Conservation (phyloP, 2,329 filamentous ascomycete genomes). For the Alternaria infectoria region DNA sequence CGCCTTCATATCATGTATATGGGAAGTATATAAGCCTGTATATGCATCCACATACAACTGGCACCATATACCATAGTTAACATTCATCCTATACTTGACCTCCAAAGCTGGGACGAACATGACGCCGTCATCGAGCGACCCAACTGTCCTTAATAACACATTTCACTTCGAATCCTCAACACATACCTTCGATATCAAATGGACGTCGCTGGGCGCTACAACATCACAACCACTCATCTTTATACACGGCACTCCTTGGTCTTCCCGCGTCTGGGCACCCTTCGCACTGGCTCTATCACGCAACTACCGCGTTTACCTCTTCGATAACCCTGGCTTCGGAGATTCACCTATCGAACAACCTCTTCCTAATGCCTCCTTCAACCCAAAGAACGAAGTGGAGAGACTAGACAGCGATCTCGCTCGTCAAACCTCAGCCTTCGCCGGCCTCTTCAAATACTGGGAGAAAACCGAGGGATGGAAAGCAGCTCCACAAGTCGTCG, state of each 20-base stretch:
- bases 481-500: slow-evolving; percentile 22
- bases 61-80: not conserved
- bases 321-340: slow-evolving; percentile 31
- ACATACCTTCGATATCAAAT: slow-evolving; percentile 21
- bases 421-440: slow-evolving; percentile 23
- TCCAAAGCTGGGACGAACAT: not conserved
- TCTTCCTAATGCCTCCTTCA: not conserved
- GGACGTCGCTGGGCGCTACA: slow-evolving; percentile 17
- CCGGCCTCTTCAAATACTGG: slow-evolving; percentile 24
- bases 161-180: slow-evolving; percentile 19
- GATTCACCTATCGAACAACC: slow-evolving; percentile 16
- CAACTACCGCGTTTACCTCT: slow-evolving; percentile 24
- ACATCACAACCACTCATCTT: slow-evolving; percentile 20
- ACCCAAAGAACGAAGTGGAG: not conserved
- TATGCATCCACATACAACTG: not conserved
- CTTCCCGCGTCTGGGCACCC: slow-evolving; percentile 25
- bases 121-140: not conserved
- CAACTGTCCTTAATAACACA: not conserved
- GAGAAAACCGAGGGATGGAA: slow-evolving; percentile 5
- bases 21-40: not conserved
- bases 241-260: slow-evolving; percentile 33
- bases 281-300: slow-evolving; percentile 20
- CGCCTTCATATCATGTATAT: not conserved
- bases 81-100: accelerated
- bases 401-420: slow-evolving; percentile 22